Evolutionary conservation across 108 stramenopile genomes (phyloP), one percentile per base, ranked within the genome.

Genomic region (Skeletonema tropicum): DNA sequence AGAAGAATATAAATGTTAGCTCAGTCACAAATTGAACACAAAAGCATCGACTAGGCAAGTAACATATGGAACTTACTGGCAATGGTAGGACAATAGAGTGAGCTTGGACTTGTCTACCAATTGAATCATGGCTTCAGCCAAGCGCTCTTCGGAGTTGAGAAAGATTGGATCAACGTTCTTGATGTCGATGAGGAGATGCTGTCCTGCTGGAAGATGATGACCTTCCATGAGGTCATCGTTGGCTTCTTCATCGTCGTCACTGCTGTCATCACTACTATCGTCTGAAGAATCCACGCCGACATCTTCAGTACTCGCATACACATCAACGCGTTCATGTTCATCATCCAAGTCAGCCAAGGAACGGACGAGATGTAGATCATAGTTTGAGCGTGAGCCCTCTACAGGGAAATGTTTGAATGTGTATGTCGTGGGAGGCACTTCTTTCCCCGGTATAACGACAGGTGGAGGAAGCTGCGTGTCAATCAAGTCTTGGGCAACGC

Each of bases 161-260:
- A 94, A 90, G 11, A 29, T 15, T n/a, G 52, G 31, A 33, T 88
- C 77, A 15, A 92, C 87, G 68, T 90, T 75, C 35, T 86, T 82
- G 57, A 92, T 75, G 45, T 92, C 91, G 35, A 92, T 66, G 1
- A 92, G 52, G 8, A 90, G 70, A 71, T 92, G 91, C 41, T 92
- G 91, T 3, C 89, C 91, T 9, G 88, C 84, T 0, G 91, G 91
- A 23, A 88, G 76, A 70, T 92, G 62, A n/a, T 66, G 75, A 49
- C 83, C 74, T 38, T 75, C 25, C 14, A 45, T 31, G 30, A n/a
- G 15, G 4, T 45, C 42, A 45, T n/a, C 5, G 0, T 0, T n/a
- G 39, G 1, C 13, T 0, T 45, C 42, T n/a, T 45, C 15, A 45
- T 45, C 42, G 0, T 45, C 42, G 42, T 39, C 38, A 12, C 11